These are phyloP conservation scores for Starmerella riodocensis DNA, from an alignment of 805 yeast genomes.

Conservation along the genomic window DNA sequence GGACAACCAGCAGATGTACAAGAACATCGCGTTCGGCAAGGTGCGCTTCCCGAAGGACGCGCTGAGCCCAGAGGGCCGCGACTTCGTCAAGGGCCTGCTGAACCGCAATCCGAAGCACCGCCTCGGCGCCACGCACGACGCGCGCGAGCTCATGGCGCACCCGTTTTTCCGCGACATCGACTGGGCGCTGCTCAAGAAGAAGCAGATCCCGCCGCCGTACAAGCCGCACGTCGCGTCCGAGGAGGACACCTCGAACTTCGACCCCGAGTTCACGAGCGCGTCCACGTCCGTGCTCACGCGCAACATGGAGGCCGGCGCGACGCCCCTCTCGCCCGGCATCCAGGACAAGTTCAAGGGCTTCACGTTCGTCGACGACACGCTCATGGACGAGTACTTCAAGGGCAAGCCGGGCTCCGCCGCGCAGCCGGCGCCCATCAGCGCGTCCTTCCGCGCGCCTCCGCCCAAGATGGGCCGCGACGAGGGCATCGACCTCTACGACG, in stretches of 20 bases:
- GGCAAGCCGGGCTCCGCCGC: constrained; percentile 9
- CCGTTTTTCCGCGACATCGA: constrained; percentile 85
- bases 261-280: constrained; percentile 91
- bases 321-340: constrained; percentile 86
- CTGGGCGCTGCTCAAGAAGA: constrained; percentile 67
- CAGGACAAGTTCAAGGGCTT: constrained; percentile 96
- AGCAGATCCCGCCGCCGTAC: constrained; percentile 90
- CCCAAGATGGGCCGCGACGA: constrained; percentile 23
- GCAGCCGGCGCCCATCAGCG: constrained; percentile 9
- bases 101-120: constrained; percentile 95
- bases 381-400: constrained; percentile 73
- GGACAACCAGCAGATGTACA: constrained; percentile 96
- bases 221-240: constrained; percentile 86
- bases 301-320: constrained; percentile 34
- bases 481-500: constrained; percentile 28
- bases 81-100: constrained; percentile 86
- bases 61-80: constrained; percentile 80
- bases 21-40: constrained; percentile 96
- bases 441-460: constrained; percentile 18
- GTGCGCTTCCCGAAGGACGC: constrained; percentile 96
- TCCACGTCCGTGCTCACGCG: constrained; percentile 63
- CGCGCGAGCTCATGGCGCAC: constrained; percentile 82
- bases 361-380: constrained; percentile 86
- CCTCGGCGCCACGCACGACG: constrained; percentile 81
- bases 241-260: constrained; percentile 91